Evolutionary conservation across 2,329 filamentous ascomycete genomes (phyloP), one percentile per base, ranked within the genome.

Genomic region (Elsinoe arachidis): DNA sequence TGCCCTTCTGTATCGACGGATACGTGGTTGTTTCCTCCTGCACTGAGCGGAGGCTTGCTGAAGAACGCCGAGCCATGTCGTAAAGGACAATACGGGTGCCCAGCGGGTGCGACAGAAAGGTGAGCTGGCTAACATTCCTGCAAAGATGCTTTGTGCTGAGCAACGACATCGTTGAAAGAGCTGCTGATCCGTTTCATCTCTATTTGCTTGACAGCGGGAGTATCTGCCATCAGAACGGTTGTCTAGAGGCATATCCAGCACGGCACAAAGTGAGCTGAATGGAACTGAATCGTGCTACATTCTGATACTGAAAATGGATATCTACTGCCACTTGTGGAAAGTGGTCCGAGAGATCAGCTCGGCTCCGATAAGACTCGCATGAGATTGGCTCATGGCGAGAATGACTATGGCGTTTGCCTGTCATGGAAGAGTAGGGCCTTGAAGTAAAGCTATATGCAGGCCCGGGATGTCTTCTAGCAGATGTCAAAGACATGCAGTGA

Each of bases 111-210:
- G 17, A 21, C 17, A 15, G 17, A 44, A 12, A 4, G 15, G 10
- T 7, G 4, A 14, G 41, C 11, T 35, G 30, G 44, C 9, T 49
- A 2, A 11, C 14, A 26, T n/a, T 33, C 44, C 11, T 33, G 21
- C 26, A 26, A 51, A 23, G 30, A 51, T 14, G 15, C 26, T 30
- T 15, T 19, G n/a, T 34, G 19, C 12, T 33, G 17, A 15, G 19
- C 17, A 33, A 26, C 33, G 34, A 34, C 30, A 23, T 19, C 33
- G 33, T 53, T 53, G 3, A 15, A 9, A 15, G 17, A 47, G 47
- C n/a, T 39, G 35, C 34, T 37, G 34, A 26, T 53, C 49, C 49
- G 49, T 53, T 53, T 5, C 49, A 39, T 39, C 49, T 53, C 21
- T 39, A 39, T 38, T 19, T 37, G 26, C 35, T 53, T 37, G 35